These are phyloP conservation scores for Tylopilus rubrobrunneus DNA, from an alignment of 768 basidiomycete genomes.

Conservation along the genomic window DNA sequence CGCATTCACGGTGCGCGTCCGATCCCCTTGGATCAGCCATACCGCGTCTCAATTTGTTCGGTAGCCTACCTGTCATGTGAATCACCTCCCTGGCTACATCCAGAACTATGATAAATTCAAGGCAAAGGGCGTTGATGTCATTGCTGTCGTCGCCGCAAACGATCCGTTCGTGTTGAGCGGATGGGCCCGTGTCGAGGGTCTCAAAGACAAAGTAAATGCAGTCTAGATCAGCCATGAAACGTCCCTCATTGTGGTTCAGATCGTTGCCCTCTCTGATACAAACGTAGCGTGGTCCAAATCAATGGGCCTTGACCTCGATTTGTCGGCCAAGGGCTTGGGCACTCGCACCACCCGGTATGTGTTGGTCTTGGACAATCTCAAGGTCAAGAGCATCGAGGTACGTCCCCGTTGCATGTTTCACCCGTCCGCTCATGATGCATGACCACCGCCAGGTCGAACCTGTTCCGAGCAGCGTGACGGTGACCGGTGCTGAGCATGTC, in stretches of 20 bases:
- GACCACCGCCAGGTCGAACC: conserved; percentile 10
- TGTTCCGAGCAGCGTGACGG: neutral
- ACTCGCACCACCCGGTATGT: conserved; percentile 60
- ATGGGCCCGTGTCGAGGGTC: conserved; percentile 53
- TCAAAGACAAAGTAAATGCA: conserved; percentile 60
- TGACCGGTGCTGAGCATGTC: conserved; percentile 13
- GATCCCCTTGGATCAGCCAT: neutral
- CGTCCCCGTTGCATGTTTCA: conserved; percentile 14
- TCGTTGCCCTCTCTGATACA: conserved; percentile 55
- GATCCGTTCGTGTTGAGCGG: conserved; percentile 60
- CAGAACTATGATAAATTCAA: conserved; percentile 44
- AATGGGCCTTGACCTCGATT: conserved; percentile 54
- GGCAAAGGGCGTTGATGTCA: conserved; percentile 48
- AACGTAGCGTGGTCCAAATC: conserved; percentile 52
- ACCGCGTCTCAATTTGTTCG: neutral
- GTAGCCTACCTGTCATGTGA: conserved; percentile 40
- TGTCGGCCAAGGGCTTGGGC: conserved; percentile 48
- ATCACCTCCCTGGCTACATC: conserved; percentile 46
- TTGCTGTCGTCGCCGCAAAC: conserved; percentile 56
- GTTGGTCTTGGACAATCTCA: conserved; percentile 63
- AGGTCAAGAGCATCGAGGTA: conserved; percentile 63
- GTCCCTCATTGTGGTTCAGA: conserved; percentile 33
- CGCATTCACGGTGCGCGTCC: conserved; percentile 63
- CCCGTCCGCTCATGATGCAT: neutral
- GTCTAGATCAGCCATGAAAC: conserved; percentile 21